Evolutionary conservation across 2,329 filamentous ascomycete species (phyloP).

Genomic region (Fusarium succisae): DNA sequence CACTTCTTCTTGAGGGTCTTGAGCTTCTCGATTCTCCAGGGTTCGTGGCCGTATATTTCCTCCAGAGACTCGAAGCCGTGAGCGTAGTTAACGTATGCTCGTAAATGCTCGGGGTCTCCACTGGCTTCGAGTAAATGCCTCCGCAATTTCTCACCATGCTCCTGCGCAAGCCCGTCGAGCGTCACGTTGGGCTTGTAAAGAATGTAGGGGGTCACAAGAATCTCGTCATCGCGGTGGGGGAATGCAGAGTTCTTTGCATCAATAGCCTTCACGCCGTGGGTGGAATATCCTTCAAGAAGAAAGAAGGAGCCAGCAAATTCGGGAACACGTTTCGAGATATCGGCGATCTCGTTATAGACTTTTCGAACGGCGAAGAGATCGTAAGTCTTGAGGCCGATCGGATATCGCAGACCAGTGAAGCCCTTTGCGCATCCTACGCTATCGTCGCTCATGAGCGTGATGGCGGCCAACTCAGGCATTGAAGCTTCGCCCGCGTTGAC

Average conservation of each 20-base stretch:
- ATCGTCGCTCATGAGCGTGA: constrained; percentile 51
- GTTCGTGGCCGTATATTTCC: constrained; percentile 18
- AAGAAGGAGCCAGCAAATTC: constrained; percentile 50
- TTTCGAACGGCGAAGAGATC: constrained; percentile 39
- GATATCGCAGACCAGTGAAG: constrained; percentile 52
- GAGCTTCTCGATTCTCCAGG: constrained; percentile 55
- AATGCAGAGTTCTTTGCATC: constrained; percentile 15
- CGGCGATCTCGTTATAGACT: constrained; percentile 46
- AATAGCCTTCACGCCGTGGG: constrained; percentile 9
- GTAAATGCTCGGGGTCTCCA: constrained; percentile 10
- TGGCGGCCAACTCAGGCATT: constrained; percentile 54
- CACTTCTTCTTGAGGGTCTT: constrained; percentile 56
- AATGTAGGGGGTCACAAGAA: constrained; percentile 14
- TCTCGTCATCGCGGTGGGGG: constrained; percentile 23
- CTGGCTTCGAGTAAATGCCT: constrained; percentile 4
- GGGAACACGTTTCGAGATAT: constrained; percentile 19
- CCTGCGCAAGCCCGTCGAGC: constrained; percentile 6
- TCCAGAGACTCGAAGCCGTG: constrained; percentile 20
- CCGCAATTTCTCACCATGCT: constrained; percentile 17
- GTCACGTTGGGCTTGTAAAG: constrained; percentile 24
- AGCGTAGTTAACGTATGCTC: constrained; percentile 32
- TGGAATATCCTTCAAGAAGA: constrained; percentile 63
- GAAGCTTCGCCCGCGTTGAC: constrained; percentile 44
- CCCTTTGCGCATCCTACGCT: constrained; percentile 54
- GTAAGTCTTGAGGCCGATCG: constrained; percentile 54